phyloP scores from a whole-genome alignment of 495 filamentous ascomycete genomes.

The Sphaerosporella brunnea region DNA sequence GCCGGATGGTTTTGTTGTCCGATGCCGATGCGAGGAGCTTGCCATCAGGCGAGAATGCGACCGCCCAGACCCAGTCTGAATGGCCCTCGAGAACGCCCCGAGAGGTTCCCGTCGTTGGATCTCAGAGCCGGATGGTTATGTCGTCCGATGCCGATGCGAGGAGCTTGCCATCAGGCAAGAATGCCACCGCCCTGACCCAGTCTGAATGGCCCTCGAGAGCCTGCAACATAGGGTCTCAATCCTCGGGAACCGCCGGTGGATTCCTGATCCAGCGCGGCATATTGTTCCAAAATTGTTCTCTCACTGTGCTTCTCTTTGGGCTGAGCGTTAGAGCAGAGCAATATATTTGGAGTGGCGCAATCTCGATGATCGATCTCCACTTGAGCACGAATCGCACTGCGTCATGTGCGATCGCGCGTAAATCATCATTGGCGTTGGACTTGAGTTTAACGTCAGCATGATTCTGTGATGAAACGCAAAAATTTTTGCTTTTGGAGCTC shows the following conservation, averaged over 20 bases:
- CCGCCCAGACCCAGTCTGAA: slow-evolving; percentile 1
- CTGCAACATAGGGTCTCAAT: slow-evolving; percentile 17
- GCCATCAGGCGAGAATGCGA: slow-evolving; percentile 8
- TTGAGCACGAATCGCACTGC: slow-evolving; percentile 21
- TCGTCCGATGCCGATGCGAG: slow-evolving; percentile 16
- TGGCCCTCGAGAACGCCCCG: slow-evolving; percentile 9
- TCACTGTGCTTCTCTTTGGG: slow-evolving; percentile 19
- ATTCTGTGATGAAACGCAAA: not conserved
- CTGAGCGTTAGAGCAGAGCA: slow-evolving; percentile 25
- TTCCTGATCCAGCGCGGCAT: slow-evolving; percentile 13
- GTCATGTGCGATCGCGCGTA: not conserved
- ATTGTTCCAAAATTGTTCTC: slow-evolving; percentile 9
- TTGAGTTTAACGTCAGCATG: not conserved
- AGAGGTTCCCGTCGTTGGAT: slow-evolving; percentile 23
- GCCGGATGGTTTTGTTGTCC: slow-evolving; percentile 13
- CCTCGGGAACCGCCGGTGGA: slow-evolving; percentile 3
- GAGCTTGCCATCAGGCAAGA: slow-evolving; percentile 5
- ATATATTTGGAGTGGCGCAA: slow-evolving; percentile 28
- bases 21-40: slow-evolving; percentile 17
- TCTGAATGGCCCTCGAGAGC: slow-evolving; percentile 17
- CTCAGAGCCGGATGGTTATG: slow-evolving; percentile 21
- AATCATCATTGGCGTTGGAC: not conserved
- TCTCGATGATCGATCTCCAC: too few relatives aligned
- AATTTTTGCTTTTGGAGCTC: slow-evolving; percentile 21
- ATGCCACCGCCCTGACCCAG: slow-evolving; percentile 1